Base-by-base conservation (phyloP, 1,284 basidiomycete genomes). In the Boletus smithii region DNA sequence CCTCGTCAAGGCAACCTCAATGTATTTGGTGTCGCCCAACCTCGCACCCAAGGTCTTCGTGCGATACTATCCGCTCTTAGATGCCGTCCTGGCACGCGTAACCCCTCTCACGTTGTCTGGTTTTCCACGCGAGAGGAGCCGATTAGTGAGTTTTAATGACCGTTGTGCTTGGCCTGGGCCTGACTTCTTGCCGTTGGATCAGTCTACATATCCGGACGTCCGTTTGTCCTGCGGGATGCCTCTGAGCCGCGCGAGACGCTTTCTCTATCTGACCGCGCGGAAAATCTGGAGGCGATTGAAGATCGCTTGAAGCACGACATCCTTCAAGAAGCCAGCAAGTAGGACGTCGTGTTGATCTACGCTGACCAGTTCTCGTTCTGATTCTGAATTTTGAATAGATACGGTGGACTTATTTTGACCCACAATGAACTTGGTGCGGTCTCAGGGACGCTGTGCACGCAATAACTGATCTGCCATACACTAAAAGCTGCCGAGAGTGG, bases 221-320 rank as follows among this genome's bases (percentile, higher is more conserved):
- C 97, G 0, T 99, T 97, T 60, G 95, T 99, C 11, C 75, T 99
- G n/a, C 80, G 97, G 41, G 95, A 99, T 66, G 84, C 90, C 0
- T 81, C 90, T 11, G 83, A 88, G 48, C 95, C 97, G 1, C 80
- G 88, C 48, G 78, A 82, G 42, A 90, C 88, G 0, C 76, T 98
- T 48, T 76, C 84, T 14, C 71, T 98, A 33, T 95, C 92, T 14
- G 92, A 97, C 66, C 81, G 97, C 31, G 91, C 95, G 1, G 88
- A 93, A 66, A 97, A 97, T 62, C 75, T 99, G 9, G 97, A 99
- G 67, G 94, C 85, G 3, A 98, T 99, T 53, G 97, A 99, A 70
- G 74, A 78, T 32, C 81, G 95, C 48, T 69, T 97, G 56, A 97
- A 95, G 72, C 78, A 84, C 31, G 97, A 99, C 63, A 95, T 99